Percentiles rank a stretch among this genome's conserved stretches.
phyloP scores from a whole-genome alignment of 306 rosid species.

The Myrica gale region DNA sequence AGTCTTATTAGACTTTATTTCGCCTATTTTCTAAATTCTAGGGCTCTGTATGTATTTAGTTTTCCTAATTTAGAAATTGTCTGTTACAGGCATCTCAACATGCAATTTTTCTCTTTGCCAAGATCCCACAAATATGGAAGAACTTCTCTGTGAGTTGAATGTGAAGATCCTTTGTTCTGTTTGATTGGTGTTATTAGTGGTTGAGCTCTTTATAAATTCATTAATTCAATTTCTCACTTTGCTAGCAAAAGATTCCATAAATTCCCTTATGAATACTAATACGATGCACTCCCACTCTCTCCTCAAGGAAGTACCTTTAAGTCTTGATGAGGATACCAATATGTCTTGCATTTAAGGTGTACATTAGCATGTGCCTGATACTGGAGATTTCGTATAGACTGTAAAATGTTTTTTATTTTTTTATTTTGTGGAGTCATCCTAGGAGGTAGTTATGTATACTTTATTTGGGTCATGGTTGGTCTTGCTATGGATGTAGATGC shows the following conservation, averaged over 20 bases:
- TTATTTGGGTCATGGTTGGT: not conserved
- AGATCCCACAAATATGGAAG: constrained; percentile 94
- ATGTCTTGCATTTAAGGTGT: not conserved
- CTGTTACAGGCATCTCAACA: constrained; percentile 86
- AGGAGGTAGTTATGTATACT: constrained; percentile 14
- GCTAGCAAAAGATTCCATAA: not conserved
- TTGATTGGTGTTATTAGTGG: constrained; percentile 23
- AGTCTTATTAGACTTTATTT: not conserved
- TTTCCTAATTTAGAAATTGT: constrained; percentile 37
- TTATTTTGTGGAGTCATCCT: constrained; percentile 7
- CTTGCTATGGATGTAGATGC: no score
- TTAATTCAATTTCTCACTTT: constrained; percentile 9
- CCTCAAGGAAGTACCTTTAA: not conserved
- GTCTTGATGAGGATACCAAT: not conserved
- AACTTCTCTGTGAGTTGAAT: constrained; percentile 82
- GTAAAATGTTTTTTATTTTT: no score
- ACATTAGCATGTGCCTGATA: not conserved
- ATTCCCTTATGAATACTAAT: not conserved
- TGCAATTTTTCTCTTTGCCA: constrained; percentile 83
- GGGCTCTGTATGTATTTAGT: constrained; percentile 10
- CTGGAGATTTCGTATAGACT: not conserved
- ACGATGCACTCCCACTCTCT: not conserved
- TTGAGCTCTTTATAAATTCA: not conserved
- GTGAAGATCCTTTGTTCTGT: constrained; percentile 17
- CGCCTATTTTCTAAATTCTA: constrained; percentile 7